Evolutionary conservation across 305 asterid genomes (phyloP), one percentile per base, ranked within the genome.

Genomic region (Solanum hybrid): DNA sequence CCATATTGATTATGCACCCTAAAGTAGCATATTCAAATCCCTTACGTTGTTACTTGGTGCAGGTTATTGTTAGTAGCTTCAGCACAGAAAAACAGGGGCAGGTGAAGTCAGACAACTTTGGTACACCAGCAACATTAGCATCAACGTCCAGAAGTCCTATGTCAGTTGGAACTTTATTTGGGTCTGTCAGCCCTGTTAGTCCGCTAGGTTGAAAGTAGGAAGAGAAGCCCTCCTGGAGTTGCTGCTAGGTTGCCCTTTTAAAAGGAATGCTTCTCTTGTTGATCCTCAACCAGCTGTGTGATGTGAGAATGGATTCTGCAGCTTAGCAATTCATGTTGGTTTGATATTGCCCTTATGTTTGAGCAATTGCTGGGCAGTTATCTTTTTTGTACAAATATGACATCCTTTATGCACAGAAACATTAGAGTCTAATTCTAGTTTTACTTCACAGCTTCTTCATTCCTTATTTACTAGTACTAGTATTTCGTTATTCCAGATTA

Each of bases 21-120:
- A 40, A 40, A 40, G 51, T 1, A 40, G 0, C 51, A 36, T 71
- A 26, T 36, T 40, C 61, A 46, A 46, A 46, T 46, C 61, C 61
- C 29, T 28, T 42, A 28, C 64, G 26, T 61, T 35, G 61, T 46
- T 46, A 46, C 85, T 64, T 79, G 33, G 67, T 80, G 67, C 89
- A 89, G 89, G 36, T 89, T 40, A 39, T 89, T 36, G 91, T 89
- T 74, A 87, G 91, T 20, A 86, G 81, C 64, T 89, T 89, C 87
- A 86, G 76, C 33, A 33, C 61, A 18, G 81, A 34, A 7, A 78
- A 82, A 51, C 86, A 86, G n/a, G 35, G 46, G 89, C 89, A 18
- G 64, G 8, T 24, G 36, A 83, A 86, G 61, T 20, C 86, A 51
- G 82, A 76, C 26, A 36, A 74, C 73, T 71, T 71, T 20, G 39